phyloP scores from a whole-genome alignment of 768 basidiomycete species.

The Agaricus sinodeliciosus region DNA sequence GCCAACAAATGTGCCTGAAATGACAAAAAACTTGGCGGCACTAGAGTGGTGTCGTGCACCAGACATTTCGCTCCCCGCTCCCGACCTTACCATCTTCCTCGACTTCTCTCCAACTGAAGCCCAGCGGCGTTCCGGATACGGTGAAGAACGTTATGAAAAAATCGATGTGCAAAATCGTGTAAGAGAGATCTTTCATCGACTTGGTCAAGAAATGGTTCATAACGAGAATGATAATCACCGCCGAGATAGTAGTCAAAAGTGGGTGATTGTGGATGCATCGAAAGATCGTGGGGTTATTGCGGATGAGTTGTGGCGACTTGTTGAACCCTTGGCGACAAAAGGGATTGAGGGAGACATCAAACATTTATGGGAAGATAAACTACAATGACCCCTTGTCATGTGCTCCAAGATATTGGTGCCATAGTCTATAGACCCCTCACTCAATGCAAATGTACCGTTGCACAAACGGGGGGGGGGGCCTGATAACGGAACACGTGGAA shows the following conservation, averaged over 20 bases:
- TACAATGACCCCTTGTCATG: not conserved
- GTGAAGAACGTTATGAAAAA: conserved; percentile 83
- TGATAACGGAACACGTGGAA: too few species aligned
- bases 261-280: conserved; percentile 60
- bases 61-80: conserved; percentile 82
- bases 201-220: conserved; percentile 43
- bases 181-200: conserved; percentile 47
- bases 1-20: not conserved
- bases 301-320: conserved; percentile 46
- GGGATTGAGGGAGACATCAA: conserved; percentile 35
- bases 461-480: too few species aligned
- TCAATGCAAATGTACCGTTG: too few species aligned
- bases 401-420: too few species aligned
- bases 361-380: conserved; percentile 42
- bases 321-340: conserved; percentile 30
- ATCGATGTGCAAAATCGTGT: conserved; percentile 69
- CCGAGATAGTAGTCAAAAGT: conserved; percentile 18
- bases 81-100: conserved; percentile 86
- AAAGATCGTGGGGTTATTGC: conserved; percentile 41
- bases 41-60: conserved; percentile 81
- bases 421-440: too few species aligned
- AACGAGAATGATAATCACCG: conserved; percentile 10
- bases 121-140: conserved; percentile 68
- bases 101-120: conserved; percentile 71
- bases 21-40: conserved; percentile 26